A percentile compares a stretch with the other conserved stretches of the same genome.
phyloP scores from a whole-genome alignment of 352 stramenopile species.

The Pythium pyrilobum region DNA sequence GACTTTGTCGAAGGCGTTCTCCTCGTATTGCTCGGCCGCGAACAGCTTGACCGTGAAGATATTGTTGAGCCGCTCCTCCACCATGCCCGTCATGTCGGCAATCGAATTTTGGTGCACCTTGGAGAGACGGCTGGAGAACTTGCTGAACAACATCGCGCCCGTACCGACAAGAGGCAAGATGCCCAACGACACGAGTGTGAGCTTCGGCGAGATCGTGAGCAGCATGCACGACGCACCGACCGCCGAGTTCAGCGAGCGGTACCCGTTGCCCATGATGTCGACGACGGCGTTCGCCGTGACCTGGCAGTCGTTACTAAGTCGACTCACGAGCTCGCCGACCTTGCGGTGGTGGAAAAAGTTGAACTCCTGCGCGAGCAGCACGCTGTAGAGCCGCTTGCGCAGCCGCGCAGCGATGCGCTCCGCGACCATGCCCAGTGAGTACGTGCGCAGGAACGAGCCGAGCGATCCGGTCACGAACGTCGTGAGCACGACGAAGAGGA shows the following conservation, averaged over 20 bases:
- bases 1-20: constrained; percentile 56
- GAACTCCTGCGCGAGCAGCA: constrained; percentile 77
- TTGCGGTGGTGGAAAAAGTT: constrained; percentile 80
- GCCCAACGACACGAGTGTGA: constrained; percentile 85
- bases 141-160: constrained; percentile 79
- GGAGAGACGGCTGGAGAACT: constrained; percentile 71
- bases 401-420: constrained; percentile 82
- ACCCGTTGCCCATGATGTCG: constrained; percentile 81
- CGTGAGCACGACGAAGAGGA: constrained; percentile 78
- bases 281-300: constrained; percentile 87
- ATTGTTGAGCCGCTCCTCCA: constrained; percentile 85
- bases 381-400: constrained; percentile 64
- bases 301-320: constrained; percentile 84
- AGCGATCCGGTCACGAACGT: constrained; percentile 83
- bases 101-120: constrained; percentile 79
- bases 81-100: constrained; percentile 69
- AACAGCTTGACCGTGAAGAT: constrained; percentile 90
- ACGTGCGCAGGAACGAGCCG: constrained; percentile 84
- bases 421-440: constrained; percentile 86
- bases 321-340: constrained; percentile 82
- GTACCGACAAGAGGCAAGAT: constrained; percentile 77
- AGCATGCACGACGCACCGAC: constrained; percentile 87
- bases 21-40: constrained; percentile 68
- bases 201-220: constrained; percentile 83
- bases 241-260: constrained; percentile 86